A percentile compares a stretch with the other conserved stretches of the same genome.
These are phyloP conservation scores for Periconia sp. DNA, from an alignment of 2,329 filamentous ascomycete species.

Conservation along the genomic window DNA sequence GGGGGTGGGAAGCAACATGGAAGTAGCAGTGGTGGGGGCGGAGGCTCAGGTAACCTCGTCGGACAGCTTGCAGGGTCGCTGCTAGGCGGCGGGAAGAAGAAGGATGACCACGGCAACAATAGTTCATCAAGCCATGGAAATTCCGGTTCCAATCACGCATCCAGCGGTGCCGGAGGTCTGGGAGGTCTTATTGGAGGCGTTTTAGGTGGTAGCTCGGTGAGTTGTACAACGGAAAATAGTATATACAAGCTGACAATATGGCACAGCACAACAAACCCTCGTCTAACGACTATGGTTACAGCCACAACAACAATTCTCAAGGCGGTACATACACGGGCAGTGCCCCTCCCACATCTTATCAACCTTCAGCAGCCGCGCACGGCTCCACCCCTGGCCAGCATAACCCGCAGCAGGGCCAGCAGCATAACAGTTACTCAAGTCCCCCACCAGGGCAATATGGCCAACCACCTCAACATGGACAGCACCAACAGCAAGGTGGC, in stretches of 20 bases:
- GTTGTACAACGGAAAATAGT: conserved; percentile 14
- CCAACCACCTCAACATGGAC: conserved; percentile 8
- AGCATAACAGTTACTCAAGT: conserved; percentile 14
- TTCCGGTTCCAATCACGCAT: conserved; percentile 26
- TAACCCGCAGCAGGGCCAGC: neutral
- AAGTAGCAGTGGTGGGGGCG: conserved; percentile 27
- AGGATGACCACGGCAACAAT: conserved; percentile 24
- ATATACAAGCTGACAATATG: neutral
- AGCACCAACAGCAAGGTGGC: conserved; percentile 4
- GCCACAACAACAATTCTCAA: conserved; percentile 48
- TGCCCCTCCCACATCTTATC: conserved; percentile 65
- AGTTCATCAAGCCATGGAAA: conserved; percentile 51
- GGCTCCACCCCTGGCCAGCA: conserved; percentile 17
- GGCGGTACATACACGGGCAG: conserved; percentile 62
- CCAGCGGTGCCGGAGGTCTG: conserved; percentile 26
- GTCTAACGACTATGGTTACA: conserved; percentile 58
- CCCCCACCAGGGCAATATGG: conserved; percentile 18
- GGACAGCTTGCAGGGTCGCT: conserved; percentile 59
- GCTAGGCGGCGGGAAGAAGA: conserved; percentile 36
- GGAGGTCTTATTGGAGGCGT: conserved; percentile 36
- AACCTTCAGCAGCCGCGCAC: conserved; percentile 41
- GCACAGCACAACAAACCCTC: conserved; percentile 41
- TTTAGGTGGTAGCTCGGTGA: conserved; percentile 37
- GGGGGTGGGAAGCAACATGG: conserved; percentile 39
- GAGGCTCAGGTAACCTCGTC: conserved; percentile 42